Evolutionary conservation across 305 asterid genomes (phyloP).

Genomic region (Fraxinus sp.): DNA sequence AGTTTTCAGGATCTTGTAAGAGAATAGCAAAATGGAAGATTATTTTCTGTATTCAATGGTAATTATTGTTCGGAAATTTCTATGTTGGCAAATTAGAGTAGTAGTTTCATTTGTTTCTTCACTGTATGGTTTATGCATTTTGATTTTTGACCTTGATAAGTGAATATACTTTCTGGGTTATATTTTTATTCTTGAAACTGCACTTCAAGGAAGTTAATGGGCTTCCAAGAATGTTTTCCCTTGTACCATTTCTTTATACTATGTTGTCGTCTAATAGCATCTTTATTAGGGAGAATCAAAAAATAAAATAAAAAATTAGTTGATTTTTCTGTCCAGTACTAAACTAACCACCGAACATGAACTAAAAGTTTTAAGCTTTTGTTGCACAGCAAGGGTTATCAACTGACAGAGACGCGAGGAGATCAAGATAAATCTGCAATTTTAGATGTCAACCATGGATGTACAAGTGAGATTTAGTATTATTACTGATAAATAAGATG

Average conservation of each 20-base stretch:
- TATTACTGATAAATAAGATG: slow-evolving; percentile 1
- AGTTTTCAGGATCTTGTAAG: neutral
- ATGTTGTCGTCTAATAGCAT: neutral
- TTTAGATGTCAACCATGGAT: neutral
- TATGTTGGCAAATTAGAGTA: neutral
- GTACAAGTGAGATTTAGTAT: neutral
- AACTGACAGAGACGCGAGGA: neutral
- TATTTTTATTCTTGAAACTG: neutral
- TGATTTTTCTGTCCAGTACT: neutral
- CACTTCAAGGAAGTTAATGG: neutral
- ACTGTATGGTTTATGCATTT: neutral
- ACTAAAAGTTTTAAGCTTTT: neutral
- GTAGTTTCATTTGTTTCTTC: neutral
- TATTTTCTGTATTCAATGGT: neutral
- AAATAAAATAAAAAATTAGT: neutral
- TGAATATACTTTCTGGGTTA: neutral
- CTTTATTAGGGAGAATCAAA: neutral
- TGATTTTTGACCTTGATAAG: neutral
- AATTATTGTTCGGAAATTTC: neutral
- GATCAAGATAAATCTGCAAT: neutral
- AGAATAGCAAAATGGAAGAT: slow-evolving; percentile 2
- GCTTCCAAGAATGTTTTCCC: neutral
- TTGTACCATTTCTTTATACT: neutral
- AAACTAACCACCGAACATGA: neutral
- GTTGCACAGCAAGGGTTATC: neutral